Evolutionary conservation across 805 yeast genomes (phyloP).

Genomic region (Wickerhamiella azymoides): DNA sequence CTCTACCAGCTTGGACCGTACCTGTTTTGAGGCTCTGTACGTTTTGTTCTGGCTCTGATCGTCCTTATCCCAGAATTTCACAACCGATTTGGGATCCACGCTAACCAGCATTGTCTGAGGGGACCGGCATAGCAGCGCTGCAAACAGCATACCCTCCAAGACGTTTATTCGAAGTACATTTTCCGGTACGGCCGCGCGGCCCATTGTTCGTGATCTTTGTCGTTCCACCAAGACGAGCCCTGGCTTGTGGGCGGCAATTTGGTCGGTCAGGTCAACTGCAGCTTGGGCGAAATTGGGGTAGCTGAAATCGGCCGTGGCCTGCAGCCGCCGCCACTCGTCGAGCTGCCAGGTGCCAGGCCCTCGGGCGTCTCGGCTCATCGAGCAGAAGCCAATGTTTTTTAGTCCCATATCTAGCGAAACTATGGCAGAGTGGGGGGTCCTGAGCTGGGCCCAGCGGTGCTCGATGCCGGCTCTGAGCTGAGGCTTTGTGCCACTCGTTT

Average conservation of each 20-base stretch:
- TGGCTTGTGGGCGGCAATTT: conserved; percentile 19
- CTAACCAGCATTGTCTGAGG: conserved; percentile 13
- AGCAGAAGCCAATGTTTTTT: conserved; percentile 23
- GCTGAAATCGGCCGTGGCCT: not conserved
- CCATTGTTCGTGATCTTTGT: conserved; percentile 40
- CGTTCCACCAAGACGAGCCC: conserved; percentile 39
- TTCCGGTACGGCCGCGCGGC: conserved; percentile 35
- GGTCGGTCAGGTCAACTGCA: conserved; percentile 15
- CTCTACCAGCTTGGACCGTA: conserved; percentile 15
- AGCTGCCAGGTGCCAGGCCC: conserved; percentile 8
- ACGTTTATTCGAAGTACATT: conserved; percentile 39
- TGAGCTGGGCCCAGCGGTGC: not conserved
- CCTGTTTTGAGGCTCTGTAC: conserved; percentile 18
- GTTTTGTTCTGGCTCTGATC: conserved; percentile 4
- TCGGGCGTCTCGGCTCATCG: conserved; percentile 8
- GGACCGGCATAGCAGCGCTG: conserved; percentile 16
- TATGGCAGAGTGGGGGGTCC: conserved; percentile 8
- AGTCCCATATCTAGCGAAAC: conserved; percentile 26
- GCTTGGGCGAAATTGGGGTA: conserved; percentile 21
- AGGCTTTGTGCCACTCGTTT: conserved; percentile 15
- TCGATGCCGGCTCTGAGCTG: conserved; percentile 2
- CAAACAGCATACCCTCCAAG: conserved; percentile 37
- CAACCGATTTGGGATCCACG: conserved; percentile 19
- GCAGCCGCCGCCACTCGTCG: conserved; percentile 9
- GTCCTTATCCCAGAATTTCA: conserved; percentile 17